Conservation (phyloP, 2,329 filamentous ascomycete species). For the Aureobasidium sp. region DNA sequence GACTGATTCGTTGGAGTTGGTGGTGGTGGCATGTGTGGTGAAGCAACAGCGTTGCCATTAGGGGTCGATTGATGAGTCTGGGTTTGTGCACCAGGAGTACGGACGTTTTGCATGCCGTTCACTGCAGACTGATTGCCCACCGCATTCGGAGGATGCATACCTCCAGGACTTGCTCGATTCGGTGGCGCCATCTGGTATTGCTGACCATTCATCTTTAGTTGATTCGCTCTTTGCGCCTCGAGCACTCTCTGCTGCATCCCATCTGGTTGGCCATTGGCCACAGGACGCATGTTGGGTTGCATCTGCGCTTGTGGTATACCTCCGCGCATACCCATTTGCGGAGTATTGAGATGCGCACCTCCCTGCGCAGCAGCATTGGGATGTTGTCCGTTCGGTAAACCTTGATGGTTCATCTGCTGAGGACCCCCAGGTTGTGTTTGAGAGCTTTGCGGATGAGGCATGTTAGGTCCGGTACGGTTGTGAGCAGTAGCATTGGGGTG, state of each 20-base stretch:
- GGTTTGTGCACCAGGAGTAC: conserved; percentile 3
- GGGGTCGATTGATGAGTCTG: conserved; percentile 14
- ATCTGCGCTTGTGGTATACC: conserved; percentile 53
- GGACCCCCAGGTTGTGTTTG: conserved; percentile 5
- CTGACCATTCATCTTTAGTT: conserved; percentile 13
- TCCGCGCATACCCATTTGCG: conserved; percentile 44
- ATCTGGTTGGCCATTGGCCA: not conserved
- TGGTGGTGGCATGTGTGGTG: conserved; percentile 29
- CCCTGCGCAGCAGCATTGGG: not conserved
- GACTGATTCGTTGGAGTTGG: conserved; percentile 22
- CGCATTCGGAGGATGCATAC: not conserved
- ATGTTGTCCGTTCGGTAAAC: conserved; percentile 39
- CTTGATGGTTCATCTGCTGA: conserved; percentile 27
- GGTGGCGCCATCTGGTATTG: conserved; percentile 13
- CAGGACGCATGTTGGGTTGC: conserved; percentile 17
- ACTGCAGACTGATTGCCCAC: conserved; percentile 14
- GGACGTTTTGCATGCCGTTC: conserved; percentile 14
- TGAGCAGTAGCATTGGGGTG: not conserved
- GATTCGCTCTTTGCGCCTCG: conserved; percentile 16
- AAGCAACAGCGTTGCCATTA: conserved; percentile 22
- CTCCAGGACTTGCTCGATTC: conserved; percentile 13
- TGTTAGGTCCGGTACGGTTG: not conserved
- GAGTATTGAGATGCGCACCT: conserved; percentile 38
- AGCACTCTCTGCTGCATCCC: conserved; percentile 13
- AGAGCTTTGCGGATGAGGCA: not conserved